phyloP scores from a whole-genome alignment of 176 grass and related monocot species.

The Rhynchospora tenuis region DNA sequence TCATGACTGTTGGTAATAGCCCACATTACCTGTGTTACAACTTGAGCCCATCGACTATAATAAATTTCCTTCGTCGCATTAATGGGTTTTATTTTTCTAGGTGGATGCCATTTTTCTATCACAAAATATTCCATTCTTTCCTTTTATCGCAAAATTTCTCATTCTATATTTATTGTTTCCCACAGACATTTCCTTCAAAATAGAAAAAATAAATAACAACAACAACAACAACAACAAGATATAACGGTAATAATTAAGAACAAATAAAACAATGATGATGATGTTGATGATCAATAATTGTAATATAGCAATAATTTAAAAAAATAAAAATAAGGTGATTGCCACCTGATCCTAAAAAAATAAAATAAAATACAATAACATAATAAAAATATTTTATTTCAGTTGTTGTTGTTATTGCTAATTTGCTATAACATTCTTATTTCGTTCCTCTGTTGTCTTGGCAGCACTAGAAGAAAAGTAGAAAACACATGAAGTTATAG shows the following conservation, averaged over 20 bases:
- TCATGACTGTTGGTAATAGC: neutral
- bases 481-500: neutral
- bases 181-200: neutral
- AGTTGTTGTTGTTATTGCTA: too few relatives aligned
- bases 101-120: too few relatives aligned
- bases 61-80: neutral
- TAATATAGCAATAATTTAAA: too few relatives aligned
- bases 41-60: neutral
- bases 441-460: neutral
- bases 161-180: neutral
- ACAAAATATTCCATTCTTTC: neutral
- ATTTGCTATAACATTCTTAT: neutral
- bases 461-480: neutral
- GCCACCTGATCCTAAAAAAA: too few relatives aligned
- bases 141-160: neutral
- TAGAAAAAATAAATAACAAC: neutral
- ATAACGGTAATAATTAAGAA: too few relatives aligned
- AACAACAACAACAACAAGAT: too few relatives aligned
- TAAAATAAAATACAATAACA: too few relatives aligned
- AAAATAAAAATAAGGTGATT: too few relatives aligned
- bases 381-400: too few relatives aligned
- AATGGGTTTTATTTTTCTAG: neutral
- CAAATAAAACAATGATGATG: too few relatives aligned
- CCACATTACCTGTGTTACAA: neutral
- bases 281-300: too few relatives aligned